Evolutionary conservation across 306 rosid species (phyloP), one percentile per base, ranked within the genome.

Genomic region (Prunus mume): DNA sequence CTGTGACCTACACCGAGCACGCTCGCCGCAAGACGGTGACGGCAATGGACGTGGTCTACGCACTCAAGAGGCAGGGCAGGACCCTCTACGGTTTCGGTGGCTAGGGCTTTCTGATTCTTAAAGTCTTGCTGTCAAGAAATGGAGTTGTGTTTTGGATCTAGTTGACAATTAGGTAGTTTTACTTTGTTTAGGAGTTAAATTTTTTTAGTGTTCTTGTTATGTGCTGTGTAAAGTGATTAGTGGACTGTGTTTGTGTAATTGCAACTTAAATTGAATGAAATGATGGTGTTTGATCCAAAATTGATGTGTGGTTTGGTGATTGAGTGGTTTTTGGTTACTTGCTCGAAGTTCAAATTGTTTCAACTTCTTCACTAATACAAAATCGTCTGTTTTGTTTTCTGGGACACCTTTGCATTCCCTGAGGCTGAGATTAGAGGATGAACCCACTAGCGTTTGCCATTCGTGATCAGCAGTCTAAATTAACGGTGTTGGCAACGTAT

Each of bases 11-110:
- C 71, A 80, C 61, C 5, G 76, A 80, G 43, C 79, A 74, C 2
- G 67, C 83, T 28, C 77, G 76, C 52, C 68, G 73, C 17, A 75
- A 81, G 68, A 81, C 73, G 0, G 77, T 81, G 61, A 81, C 84
- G 3, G 73, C 80, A 65, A 75, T 75, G 80, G 83, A 79, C 2
- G 79, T 79, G 12, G 75, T 73, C 25, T 79, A 67, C 2, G 70
- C 79, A 4, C 74, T 79, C 46, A 73, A 67, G 70, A 73, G 83
- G 83, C 83, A 73, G 55, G 83, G 78, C 43, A 20, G 65, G 68
- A 79, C 83, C 27, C 77, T 79, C 9, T 73, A 67, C 41, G 79
- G 79, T 3, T 79, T 79, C 5, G 83, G 79, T 11, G 75, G 80
- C 52, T 80, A 52, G 63, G 52, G 49, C 27, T 52, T 49, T 12